Evolutionary conservation across 1,284 basidiomycete species (phyloP), one percentile per base, ranked within the genome.

Genomic region (Leccinum insigne): DNA sequence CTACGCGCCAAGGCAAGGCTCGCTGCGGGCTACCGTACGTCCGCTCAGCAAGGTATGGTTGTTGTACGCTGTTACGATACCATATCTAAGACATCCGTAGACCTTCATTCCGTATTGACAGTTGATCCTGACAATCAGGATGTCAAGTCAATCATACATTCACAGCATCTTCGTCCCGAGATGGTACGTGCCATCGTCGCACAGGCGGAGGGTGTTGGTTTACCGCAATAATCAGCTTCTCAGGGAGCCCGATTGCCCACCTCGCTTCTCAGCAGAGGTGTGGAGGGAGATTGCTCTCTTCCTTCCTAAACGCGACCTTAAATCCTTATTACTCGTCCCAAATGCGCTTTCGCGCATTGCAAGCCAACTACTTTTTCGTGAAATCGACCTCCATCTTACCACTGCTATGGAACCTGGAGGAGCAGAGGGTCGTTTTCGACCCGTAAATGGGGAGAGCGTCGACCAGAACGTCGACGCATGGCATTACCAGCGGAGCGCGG

Each of bases 91-190:
- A 65, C 68, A 13, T 32, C 21, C 8, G 11, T 70, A 91, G 89
- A 91, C 75, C 80, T 91, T 38, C 83, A 88, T 70, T 86, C 87
- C 32, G 87, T 89, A 52, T 78, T 91, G 60, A 81, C 77, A 58
- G 82, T 84, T 59, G 87, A 91, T 68, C 89, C 89, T 64, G 86
- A 87, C 71, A 87, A 91, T 76, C 81, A 84, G 66, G 89, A 90
- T 73, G 89, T 89, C 29, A 85, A 84, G 68, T 79, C 82, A 7
- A 77, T 91, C 67, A 81, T 90, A 62, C 81, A 86, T 54, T 77
- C 78, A 3, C 72, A 76, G 14, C 76, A 76, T 66, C 66, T 78
- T 16, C 76, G 76, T n/a, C 68, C 73, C 49, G 75, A 78, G 65
- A 79, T 76, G 76, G 75, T 76, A 32, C 13, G 75, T 56, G 9